Evolutionary conservation across 73 alveolate species (phyloP).

Genomic region (Paramecium caudatum): DNA sequence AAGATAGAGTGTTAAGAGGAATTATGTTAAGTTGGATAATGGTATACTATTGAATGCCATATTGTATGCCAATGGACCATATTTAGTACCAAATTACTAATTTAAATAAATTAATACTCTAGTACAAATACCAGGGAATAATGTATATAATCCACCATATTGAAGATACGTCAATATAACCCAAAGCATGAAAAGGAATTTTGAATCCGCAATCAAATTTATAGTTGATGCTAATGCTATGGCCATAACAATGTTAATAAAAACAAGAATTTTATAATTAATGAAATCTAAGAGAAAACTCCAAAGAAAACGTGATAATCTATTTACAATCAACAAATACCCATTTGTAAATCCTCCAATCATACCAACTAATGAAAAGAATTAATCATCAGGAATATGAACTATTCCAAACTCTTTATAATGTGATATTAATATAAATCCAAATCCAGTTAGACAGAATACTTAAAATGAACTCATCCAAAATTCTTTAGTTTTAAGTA

Average conservation of each 20-base stretch:
- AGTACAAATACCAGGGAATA: conserved; percentile 51
- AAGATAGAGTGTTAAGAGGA: neutral
- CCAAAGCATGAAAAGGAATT: neutral
- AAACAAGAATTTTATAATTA: neutral
- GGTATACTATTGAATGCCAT: conserved; percentile 54
- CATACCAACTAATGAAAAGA: conserved; percentile 58
- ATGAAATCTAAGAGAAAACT: conserved; percentile 12
- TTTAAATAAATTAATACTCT: neutral
- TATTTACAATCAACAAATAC: neutral
- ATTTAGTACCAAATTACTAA: conserved; percentile 58
- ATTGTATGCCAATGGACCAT: conserved; percentile 56
- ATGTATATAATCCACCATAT: conserved; percentile 38
- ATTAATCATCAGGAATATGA: conserved; percentile 30
- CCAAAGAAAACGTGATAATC: conserved; percentile 39
- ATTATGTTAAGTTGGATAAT: conserved; percentile 39
- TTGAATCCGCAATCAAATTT: conserved; percentile 40
- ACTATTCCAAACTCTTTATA: conserved; percentile 8
- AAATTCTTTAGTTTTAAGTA: neutral
- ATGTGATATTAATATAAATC: conserved; percentile 29
- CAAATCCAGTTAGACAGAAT: conserved; percentile 64
- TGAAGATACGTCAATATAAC: conserved; percentile 23
- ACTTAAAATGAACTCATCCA: conserved; percentile 13
- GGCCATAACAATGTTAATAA: neutral
- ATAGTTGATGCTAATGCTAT: conserved; percentile 11
- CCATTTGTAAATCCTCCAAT: conserved; percentile 60